A percentile compares a stretch with the other conserved stretches of the same genome.
phyloP scores from a whole-genome alignment of 306 rosid species.

The Glycine soja region DNA sequence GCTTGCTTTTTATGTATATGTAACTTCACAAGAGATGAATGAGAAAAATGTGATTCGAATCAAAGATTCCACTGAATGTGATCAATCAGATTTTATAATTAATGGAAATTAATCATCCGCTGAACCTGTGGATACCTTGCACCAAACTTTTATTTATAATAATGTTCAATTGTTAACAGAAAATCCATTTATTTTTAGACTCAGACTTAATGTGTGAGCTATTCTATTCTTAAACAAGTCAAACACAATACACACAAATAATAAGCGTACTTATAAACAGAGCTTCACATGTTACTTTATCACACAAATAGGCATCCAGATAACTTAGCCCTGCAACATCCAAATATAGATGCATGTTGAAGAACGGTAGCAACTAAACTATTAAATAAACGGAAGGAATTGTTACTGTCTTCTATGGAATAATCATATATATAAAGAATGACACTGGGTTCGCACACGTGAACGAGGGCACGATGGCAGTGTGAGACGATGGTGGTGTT shows the following conservation, averaged over 20 bases:
- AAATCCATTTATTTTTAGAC: slow-evolving; percentile 22
- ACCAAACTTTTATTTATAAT: background rate
- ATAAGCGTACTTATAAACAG: slow-evolving; percentile 65
- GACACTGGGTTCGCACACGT: background rate
- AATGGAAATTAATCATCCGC: no score
- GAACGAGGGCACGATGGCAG: no score
- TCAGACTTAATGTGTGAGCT: background rate
- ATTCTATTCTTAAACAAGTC: slow-evolving; percentile 34
- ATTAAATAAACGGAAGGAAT: no score
- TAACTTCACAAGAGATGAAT: no score
- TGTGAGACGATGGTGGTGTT: no score
- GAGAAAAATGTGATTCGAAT: no score
- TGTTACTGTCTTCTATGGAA: slow-evolving; percentile 12
- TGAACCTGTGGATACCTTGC: background rate
- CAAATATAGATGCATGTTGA: slow-evolving; percentile 41
- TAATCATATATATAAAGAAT: slow-evolving; percentile 3
- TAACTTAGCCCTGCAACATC: slow-evolving; percentile 76
- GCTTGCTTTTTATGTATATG: no score
- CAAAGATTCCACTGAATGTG: no score
- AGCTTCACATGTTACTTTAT: slow-evolving; percentile 74
- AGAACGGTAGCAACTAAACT: no score
- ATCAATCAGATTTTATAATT: no score
- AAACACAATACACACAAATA: slow-evolving; percentile 51
- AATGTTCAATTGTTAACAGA: background rate
- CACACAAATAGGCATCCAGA: slow-evolving; percentile 62